Base-by-base conservation (phyloP, 1,284 basidiomycete genomes). In the Caloboletus inedulis region DNA sequence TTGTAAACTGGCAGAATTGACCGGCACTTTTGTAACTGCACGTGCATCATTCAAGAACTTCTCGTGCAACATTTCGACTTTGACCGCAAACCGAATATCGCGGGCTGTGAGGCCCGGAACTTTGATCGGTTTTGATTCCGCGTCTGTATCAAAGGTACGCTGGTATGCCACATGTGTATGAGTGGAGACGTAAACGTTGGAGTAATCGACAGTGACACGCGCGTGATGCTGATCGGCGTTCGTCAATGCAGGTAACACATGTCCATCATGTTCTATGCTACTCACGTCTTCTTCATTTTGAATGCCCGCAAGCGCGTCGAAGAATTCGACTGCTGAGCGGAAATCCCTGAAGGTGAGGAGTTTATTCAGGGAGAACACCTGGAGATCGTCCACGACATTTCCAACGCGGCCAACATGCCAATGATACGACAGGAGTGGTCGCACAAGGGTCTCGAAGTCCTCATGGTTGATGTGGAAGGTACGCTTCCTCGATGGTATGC, bases 51-150 rank as follows among this genome's bases (percentile, higher is more conserved):
- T 40, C 49, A 70, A 49, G 47, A 68, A 69, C 18, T 4, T 47
- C 14, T 52, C 37, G 34, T 71, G 68, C 36, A 69, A 23, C 40
- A 29, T 36, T 50, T 68, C 66, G 9, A 62, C 50, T 23, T 40
- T 52, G 19, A 68, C 62, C 10, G 79, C 81, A 35, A 81, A 69
- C 33, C 80, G 78, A 36, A 82, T 54, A 58, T 85, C 82, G 43
- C 80, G 78, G 3, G 70, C 59, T 0, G 82, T 83, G 45, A 85
- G 69, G 1, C 76, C 77, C 0, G 74, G 69, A 18, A 66, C 47
- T 44, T 53, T 65, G 48, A 45, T 49, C n/a, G 59, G 47, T 21
- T 56, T 46, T 45, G 57, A 31, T 46, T 54, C 51, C 41, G 40
- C 54, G 21, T 48, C 55, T 23, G 56, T 8, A 30, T 16, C 49